phyloP scores from a whole-genome alignment of 805 yeast genomes.

The Yamadazyma endophytica region DNA sequence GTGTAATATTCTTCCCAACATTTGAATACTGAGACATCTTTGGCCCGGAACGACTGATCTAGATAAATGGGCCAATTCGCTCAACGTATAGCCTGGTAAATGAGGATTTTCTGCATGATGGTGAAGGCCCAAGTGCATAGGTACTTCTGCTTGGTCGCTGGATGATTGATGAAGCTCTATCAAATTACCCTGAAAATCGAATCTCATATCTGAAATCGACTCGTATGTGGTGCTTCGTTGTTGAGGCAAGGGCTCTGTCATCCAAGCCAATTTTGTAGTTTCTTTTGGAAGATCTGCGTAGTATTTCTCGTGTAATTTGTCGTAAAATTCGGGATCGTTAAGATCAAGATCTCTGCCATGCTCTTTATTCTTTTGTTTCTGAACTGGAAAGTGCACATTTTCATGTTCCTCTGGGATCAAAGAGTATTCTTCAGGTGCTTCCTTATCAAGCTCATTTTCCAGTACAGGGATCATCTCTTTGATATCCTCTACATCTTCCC shows the following conservation, averaged over 20 bases:
- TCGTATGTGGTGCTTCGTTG: constrained; percentile 42
- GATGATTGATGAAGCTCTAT: constrained; percentile 42
- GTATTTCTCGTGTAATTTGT: constrained; percentile 75
- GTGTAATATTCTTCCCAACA: constrained; percentile 81
- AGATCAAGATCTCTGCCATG: constrained; percentile 44
- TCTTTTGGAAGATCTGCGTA: constrained; percentile 89
- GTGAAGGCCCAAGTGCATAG: constrained; percentile 69
- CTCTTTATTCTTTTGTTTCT: constrained; percentile 11
- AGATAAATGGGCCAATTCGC: constrained; percentile 74
- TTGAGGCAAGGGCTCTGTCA: constrained; percentile 60
- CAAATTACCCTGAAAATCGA: constrained; percentile 82
- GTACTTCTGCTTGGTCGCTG: constrained; percentile 24
- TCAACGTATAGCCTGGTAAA: constrained; percentile 86
- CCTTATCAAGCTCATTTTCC: constrained; percentile 24
- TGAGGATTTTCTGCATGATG: constrained; percentile 90
- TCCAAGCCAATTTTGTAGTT: constrained; percentile 83
- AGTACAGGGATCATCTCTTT: constrained; percentile 51
- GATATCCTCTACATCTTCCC: constrained; percentile 48
- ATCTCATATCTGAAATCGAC: constrained; percentile 67
- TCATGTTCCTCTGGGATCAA: constrained; percentile 30
- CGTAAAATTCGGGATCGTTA: constrained; percentile 73
- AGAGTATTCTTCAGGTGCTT: constrained; percentile 42
- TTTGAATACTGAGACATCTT: constrained; percentile 79
- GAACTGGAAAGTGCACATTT: constrained; percentile 61
- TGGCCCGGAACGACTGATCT: constrained; percentile 82